phyloP scores from a whole-genome alignment of 768 basidiomycete species.

The Xanthoconium purpureum region DNA sequence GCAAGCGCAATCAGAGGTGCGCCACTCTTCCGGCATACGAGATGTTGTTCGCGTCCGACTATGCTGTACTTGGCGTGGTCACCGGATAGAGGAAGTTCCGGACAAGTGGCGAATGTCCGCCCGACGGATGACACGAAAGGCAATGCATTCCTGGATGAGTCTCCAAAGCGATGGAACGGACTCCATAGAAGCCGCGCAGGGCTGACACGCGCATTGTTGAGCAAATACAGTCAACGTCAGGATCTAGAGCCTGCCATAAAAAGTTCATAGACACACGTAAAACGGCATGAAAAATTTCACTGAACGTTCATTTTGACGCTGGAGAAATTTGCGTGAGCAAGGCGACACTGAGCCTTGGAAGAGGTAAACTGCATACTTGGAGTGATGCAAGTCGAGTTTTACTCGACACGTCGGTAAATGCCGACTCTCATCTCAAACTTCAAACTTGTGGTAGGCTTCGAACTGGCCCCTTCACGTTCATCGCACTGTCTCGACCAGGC shows the following conservation, averaged over 20 bases:
- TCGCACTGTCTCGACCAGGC: too few species aligned
- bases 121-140: neutral
- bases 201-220: neutral
- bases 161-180: neutral
- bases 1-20: neutral
- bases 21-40: constrained; percentile 1
- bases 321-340: too few species aligned
- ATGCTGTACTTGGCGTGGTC: neutral
- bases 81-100: constrained; percentile 2
- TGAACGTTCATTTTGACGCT: too few species aligned
- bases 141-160: neutral
- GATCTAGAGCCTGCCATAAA: neutral
- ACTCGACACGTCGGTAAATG: too few species aligned
- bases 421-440: too few species aligned
- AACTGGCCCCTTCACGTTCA: too few species aligned
- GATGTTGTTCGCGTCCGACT: neutral
- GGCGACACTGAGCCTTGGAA: too few species aligned
- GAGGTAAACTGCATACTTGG: too few species aligned
- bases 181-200: neutral
- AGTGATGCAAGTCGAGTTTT: too few species aligned
- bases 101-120: neutral
- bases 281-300: neutral
- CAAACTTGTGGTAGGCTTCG: too few species aligned
- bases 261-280: neutral
- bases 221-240: neutral